Conservation (phyloP, 2,329 filamentous ascomycete species). For the Pseudogymnoascus sp. region DNA sequence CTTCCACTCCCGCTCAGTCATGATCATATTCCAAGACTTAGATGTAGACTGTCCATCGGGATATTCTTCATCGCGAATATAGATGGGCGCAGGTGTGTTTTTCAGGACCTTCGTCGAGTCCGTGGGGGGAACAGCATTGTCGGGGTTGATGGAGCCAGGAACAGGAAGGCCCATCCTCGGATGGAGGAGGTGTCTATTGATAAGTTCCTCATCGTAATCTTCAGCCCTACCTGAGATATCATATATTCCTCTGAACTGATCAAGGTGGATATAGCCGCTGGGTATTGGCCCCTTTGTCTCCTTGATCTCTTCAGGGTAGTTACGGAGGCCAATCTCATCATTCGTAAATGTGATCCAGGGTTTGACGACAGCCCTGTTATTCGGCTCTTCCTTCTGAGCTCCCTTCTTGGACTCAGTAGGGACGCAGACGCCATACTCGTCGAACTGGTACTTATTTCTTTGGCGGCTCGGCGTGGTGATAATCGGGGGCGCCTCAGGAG, state of each 20-base stretch:
- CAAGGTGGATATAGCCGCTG: conserved; percentile 20
- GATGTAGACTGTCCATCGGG: not conserved
- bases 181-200: conserved; percentile 20
- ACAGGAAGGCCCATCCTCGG: conserved; percentile 22
- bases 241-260: conserved; percentile 21
- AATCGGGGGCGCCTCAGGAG: not conserved
- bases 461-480: not conserved
- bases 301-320: conserved; percentile 18
- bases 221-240: conserved; percentile 24
- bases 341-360: conserved; percentile 22
- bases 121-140: conserved; percentile 9
- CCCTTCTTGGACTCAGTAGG: conserved; percentile 22
- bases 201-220: conserved; percentile 23
- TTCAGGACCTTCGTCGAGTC: conserved; percentile 8
- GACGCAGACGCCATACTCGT: conserved; percentile 24
- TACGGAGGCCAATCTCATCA: conserved; percentile 26
- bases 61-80: not conserved
- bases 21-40: not conserved
- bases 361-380: conserved; percentile 21
- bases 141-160: conserved; percentile 19
- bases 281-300: conserved; percentile 20
- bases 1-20: conserved; percentile 4
- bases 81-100: not conserved
- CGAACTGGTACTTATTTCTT: conserved; percentile 12
- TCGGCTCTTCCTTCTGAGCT: conserved; percentile 18